Conservation (phyloP, 306 rosid species). For the Ceratonia siliqua region DNA sequence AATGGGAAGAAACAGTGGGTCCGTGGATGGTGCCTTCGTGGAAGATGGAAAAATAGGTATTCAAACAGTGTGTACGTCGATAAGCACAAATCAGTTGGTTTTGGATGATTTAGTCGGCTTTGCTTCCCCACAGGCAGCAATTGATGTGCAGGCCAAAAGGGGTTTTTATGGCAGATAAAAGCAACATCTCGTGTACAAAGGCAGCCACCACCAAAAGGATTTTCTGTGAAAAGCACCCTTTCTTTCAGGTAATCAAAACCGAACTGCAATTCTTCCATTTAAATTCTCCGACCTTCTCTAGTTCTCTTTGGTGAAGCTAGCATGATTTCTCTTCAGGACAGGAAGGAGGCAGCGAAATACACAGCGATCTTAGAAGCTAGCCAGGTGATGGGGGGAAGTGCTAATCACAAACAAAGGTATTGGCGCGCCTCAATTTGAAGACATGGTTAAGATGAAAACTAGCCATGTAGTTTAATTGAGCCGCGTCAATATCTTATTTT, state of each 20-base stretch:
- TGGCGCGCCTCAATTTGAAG: constrained; percentile 80
- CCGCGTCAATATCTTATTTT: constrained; percentile 92
- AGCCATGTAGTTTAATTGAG: constrained; percentile 75
- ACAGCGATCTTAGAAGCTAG: too few species aligned
- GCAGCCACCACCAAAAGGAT: neutral
- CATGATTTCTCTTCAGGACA: too few species aligned
- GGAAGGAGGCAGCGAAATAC: neutral
- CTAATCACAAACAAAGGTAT: constrained; percentile 51
- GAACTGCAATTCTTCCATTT: too few species aligned
- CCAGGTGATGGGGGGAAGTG: constrained; percentile 43
- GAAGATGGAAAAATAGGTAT: constrained; percentile 32
- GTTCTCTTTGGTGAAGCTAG: constrained; percentile 16
- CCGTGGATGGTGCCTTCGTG: constrained; percentile 32
- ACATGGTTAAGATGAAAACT: constrained; percentile 41
- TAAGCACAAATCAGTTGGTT: constrained; percentile 28
- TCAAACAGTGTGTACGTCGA: constrained; percentile 47
- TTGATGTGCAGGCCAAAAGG: constrained; percentile 17
- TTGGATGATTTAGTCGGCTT: neutral
- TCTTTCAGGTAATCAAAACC: neutral
- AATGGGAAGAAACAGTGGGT: constrained; percentile 36
- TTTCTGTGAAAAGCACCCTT: neutral
- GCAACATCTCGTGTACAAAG: neutral
- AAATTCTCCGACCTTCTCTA: neutral
- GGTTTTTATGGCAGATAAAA: neutral
- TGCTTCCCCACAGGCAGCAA: constrained; percentile 40